A percentile compares a stretch with the other conserved stretches of the same genome.
Conservation (phyloP, 2,329 filamentous ascomycete genomes). For the Plectosphaerella sp. region DNA sequence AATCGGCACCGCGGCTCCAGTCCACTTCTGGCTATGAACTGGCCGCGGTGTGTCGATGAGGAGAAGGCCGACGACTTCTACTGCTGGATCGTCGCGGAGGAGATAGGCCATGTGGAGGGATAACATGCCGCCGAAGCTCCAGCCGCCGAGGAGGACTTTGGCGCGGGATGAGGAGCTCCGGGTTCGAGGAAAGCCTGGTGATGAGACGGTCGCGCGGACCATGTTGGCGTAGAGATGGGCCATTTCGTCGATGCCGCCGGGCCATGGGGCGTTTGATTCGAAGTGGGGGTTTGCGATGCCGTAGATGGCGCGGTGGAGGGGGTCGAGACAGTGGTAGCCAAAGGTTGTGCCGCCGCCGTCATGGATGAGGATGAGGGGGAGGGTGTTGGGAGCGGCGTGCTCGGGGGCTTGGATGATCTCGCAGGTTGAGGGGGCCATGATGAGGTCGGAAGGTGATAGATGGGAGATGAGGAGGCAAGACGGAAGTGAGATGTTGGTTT, state of each 20-base stretch:
- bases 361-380: slow-evolving; percentile 54
- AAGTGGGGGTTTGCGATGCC: slow-evolving; percentile 53
- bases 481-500: no score
- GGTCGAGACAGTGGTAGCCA: slow-evolving; percentile 49
- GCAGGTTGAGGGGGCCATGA: slow-evolving; percentile 11
- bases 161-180: slow-evolving; percentile 16
- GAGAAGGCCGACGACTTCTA: slow-evolving; percentile 44
- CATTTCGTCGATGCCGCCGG: slow-evolving; percentile 51
- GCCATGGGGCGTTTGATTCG: slow-evolving; percentile 38
- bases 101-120: slow-evolving; percentile 45
- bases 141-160: slow-evolving; percentile 48
- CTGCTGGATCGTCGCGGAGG: slow-evolving; percentile 19
- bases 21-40: slow-evolving; percentile 5
- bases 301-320: slow-evolving; percentile 43
- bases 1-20: slow-evolving; percentile 6
- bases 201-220: slow-evolving; percentile 32
- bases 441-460: no score
- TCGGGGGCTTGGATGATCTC: slow-evolving; percentile 15
- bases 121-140: slow-evolving; percentile 50
- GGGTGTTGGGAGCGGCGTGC: slow-evolving; percentile 14
- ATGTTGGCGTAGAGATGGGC: slow-evolving; percentile 42
- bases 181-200: slow-evolving; percentile 19
- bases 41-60: slow-evolving; percentile 48
- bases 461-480: no score
- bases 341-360: slow-evolving; percentile 59